These are phyloP conservation scores for Escallonia herrerae DNA, from an alignment of 129 eudicot genomes.

Conservation along the genomic window DNA sequence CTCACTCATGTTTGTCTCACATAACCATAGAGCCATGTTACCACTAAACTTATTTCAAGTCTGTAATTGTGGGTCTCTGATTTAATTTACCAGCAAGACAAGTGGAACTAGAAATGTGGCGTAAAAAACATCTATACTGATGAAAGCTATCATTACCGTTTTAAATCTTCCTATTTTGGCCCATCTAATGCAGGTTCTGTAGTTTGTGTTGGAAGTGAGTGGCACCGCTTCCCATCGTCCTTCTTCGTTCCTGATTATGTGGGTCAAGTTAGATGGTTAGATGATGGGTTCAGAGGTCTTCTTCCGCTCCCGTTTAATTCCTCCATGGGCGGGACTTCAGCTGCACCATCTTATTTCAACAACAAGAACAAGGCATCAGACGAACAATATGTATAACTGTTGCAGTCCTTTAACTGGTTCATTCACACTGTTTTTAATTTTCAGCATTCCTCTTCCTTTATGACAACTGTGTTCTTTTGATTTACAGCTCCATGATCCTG, in stretches of 20 bases:
- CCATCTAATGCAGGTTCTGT: constrained; percentile 50
- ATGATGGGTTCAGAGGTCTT: constrained; percentile 90
- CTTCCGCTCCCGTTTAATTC: constrained; percentile 91
- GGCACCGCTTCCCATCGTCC: constrained; percentile 97
- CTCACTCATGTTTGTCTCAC: no score
- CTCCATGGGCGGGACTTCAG: constrained; percentile 85
- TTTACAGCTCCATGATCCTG: constrained; percentile 62
- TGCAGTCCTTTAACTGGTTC: background rate
- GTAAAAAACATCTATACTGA: no score
- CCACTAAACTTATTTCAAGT: no score
- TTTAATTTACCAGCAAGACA: no score
- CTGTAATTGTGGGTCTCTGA: no score
- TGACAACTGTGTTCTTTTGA: background rate
- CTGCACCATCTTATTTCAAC: constrained; percentile 90
- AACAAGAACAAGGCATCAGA: constrained; percentile 83
- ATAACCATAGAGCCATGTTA: no score
- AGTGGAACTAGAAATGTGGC: no score
- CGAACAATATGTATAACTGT: constrained; percentile 61
- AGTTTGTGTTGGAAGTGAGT: constrained; percentile 95
- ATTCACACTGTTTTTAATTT: constrained; percentile 3
- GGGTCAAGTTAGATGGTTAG: constrained; percentile 80
- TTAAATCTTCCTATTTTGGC: no score
- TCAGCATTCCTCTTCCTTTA: background rate
- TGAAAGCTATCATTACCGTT: no score
- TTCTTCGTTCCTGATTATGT: constrained; percentile 85